Percentiles rank a stretch among this genome's conserved stretches.
Evolutionary conservation across 805 yeast genomes (phyloP).

Genomic region (Jamesozyma hellenica): DNA sequence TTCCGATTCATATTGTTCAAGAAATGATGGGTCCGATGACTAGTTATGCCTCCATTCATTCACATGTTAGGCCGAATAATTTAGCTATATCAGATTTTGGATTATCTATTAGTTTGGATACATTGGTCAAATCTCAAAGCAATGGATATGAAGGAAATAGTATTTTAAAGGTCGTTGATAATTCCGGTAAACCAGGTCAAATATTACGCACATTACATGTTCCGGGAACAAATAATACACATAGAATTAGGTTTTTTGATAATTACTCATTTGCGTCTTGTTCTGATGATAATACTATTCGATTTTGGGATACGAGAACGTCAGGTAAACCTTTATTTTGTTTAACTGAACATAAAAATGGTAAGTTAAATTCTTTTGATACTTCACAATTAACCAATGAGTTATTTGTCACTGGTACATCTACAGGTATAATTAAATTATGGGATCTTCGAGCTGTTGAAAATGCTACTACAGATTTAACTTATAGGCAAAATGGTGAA

Average conservation of each 20-base stretch:
- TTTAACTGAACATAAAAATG: slow-evolving; percentile 21
- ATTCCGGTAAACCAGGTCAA: slow-evolving; percentile 26
- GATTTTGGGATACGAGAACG: slow-evolving; percentile 28
- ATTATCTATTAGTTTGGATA: slow-evolving; percentile 19
- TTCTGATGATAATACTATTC: slow-evolving; percentile 25
- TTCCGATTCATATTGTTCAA: slow-evolving; percentile 26
- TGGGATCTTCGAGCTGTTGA: slow-evolving; percentile 29
- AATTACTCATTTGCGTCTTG: slow-evolving; percentile 25
- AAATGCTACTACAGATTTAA: slow-evolving; percentile 17
- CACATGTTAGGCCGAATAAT: slow-evolving; percentile 14
- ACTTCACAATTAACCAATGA: slow-evolving; percentile 22
- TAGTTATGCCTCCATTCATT: slow-evolving; percentile 23
- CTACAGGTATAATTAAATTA: slow-evolving; percentile 25
- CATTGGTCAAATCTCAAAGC: slow-evolving; percentile 25
- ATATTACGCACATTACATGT: slow-evolving; percentile 20
- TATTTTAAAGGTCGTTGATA: slow-evolving; percentile 25
- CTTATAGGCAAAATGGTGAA: slow-evolving; percentile 22
- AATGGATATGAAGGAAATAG: slow-evolving; percentile 23
- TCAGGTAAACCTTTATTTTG: slow-evolving; percentile 19
- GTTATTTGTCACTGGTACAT: slow-evolving; percentile 26
- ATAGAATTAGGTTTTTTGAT: slow-evolving; percentile 25
- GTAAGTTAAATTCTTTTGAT: slow-evolving; percentile 23
- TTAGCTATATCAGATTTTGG: slow-evolving; percentile 25
- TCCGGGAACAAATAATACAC: slow-evolving; percentile 26
- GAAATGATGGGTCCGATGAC: slow-evolving; percentile 28